These are phyloP conservation scores for Xylariaceae sp. DNA, from an alignment of 2,329 filamentous ascomycete species.

Conservation along the genomic window DNA sequence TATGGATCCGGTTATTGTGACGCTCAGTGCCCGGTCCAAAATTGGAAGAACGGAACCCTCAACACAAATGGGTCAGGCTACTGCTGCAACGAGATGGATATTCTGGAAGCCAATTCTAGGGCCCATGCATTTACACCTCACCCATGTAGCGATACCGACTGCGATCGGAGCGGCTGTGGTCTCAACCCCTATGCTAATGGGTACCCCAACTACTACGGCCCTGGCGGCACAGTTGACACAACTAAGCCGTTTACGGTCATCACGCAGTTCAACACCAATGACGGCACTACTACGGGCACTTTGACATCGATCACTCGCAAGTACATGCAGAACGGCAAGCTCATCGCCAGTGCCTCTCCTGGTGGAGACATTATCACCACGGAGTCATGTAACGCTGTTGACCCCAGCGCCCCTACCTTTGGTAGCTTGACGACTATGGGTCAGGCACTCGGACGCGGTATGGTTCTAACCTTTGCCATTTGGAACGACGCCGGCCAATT, in stretches of 20 bases:
- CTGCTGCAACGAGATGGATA: conserved; percentile 73
- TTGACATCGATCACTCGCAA: conserved; percentile 56
- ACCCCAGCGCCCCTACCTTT: conserved; percentile 36
- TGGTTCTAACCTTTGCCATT: conserved; percentile 61
- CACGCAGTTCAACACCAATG: conserved; percentile 38
- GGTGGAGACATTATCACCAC: conserved; percentile 36
- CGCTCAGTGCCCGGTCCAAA: conserved; percentile 57
- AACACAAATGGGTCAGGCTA: conserved; percentile 65
- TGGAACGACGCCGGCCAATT: conserved; percentile 61
- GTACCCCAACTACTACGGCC: conserved; percentile 37
- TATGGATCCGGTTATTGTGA: conserved; percentile 69
- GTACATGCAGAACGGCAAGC: conserved; percentile 56
- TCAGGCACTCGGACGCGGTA: conserved; percentile 53
- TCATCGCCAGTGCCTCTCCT: conserved; percentile 49
- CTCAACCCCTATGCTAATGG: conserved; percentile 47
- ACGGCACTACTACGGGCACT: conserved; percentile 28
- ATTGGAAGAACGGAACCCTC: conserved; percentile 53
- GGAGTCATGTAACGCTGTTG: conserved; percentile 34
- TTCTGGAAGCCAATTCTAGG: conserved; percentile 69
- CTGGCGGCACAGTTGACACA: conserved; percentile 36
- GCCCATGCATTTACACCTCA: conserved; percentile 66
- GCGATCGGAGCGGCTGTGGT: conserved; percentile 48
- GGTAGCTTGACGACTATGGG: conserved; percentile 52
- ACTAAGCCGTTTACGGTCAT: conserved; percentile 39
- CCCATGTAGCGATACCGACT: conserved; percentile 56